These are phyloP conservation scores for Colletotrichum magnum DNA, from an alignment of 2,329 filamentous ascomycete species.

Conservation along the genomic window DNA sequence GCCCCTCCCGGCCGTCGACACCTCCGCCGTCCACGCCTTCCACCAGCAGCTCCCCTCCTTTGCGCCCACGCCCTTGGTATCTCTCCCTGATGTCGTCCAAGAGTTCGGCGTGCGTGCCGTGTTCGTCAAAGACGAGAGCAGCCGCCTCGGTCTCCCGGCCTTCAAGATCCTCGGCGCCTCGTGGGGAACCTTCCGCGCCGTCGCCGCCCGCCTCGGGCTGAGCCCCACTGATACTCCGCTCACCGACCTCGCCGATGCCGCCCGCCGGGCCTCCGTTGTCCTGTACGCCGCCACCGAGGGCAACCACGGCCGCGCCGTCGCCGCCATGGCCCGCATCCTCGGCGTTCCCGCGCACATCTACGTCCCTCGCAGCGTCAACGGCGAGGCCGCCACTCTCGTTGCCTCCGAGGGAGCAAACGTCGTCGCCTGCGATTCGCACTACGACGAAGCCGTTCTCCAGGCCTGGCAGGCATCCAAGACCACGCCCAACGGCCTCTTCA, in stretches of 20 bases:
- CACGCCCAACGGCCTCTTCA: constrained; percentile 63
- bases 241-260: constrained; percentile 54
- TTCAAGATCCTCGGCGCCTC: constrained; percentile 88
- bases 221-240: constrained; percentile 56
- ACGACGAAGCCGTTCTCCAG: constrained; percentile 72
- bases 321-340: constrained; percentile 75
- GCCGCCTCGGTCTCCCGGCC: constrained; percentile 76
- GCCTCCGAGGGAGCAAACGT: constrained; percentile 74
- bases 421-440: constrained; percentile 56
- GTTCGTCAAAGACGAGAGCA: constrained; percentile 79
- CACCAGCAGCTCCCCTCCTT: constrained; percentile 73
- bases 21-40: constrained; percentile 56
- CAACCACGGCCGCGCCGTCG: constrained; percentile 82
- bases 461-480: constrained; percentile 60
- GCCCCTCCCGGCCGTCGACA: constrained; percentile 27
- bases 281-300: constrained; percentile 80
- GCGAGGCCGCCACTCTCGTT: constrained; percentile 68
- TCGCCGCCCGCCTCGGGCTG: constrained; percentile 61
- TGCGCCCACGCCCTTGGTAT: constrained; percentile 65
- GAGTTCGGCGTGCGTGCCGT: constrained; percentile 71
- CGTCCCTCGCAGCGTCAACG: constrained; percentile 72
- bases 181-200: constrained; percentile 76
- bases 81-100: constrained; percentile 67
- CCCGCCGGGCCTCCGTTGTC: constrained; percentile 53
- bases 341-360: constrained; percentile 70